Base-by-base conservation (phyloP, 129 eudicot species). In the Artemisia argyi region DNA sequence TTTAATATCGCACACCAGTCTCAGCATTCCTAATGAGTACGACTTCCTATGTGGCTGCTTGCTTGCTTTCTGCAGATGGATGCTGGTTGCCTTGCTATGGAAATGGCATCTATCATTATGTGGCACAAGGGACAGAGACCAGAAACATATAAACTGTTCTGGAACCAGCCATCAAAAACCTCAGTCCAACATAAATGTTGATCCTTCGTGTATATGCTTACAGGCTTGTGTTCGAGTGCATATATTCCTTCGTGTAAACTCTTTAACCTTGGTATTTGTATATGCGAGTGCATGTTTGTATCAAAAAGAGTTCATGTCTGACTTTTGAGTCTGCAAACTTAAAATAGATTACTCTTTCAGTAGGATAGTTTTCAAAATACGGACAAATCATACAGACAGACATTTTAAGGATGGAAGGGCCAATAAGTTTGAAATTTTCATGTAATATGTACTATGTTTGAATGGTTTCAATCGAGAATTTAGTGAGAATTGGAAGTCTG, bases 91-190 rank as follows among this genome's bases (percentile, higher is more conserved):
- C 98, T 94, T 78, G 88, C 97, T 2, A 82, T 79, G 84, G 97
- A 94, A 83, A 85, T 94, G 93, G 94, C 93, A 26, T 94, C 97
- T 26, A 80, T 94, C 39, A 75, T 94, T 46, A 83, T 94, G 81
- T 94, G 98, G 98, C 91, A 83, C 73, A 77, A 86, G 76, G 98
- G 88, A 30, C 83, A 75, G 62, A 81, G 87, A 67, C 97, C 98
- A 26, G 91, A 90, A 82, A 75, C 78, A 51, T 88, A 84, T 68
- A 85, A 73, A 68, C 89, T 90, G 84, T 82, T 79, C 28, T 94
- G 96, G 97, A 87, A 88, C 61, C 81, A 83, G n/a, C 82, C 85
- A n/a, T 35, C 87, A 22, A 84, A 28, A 57, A 61, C 54, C 46
- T 73, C 85, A 74, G 49, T 69, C 91, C 5, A 81, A 85, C 75